Percentiles rank a stretch among this genome's conserved stretches.
phyloP scores from a whole-genome alignment of 225 moss, liverwort and hornwort genomes.

The Antitrichia curtipendula region DNA sequence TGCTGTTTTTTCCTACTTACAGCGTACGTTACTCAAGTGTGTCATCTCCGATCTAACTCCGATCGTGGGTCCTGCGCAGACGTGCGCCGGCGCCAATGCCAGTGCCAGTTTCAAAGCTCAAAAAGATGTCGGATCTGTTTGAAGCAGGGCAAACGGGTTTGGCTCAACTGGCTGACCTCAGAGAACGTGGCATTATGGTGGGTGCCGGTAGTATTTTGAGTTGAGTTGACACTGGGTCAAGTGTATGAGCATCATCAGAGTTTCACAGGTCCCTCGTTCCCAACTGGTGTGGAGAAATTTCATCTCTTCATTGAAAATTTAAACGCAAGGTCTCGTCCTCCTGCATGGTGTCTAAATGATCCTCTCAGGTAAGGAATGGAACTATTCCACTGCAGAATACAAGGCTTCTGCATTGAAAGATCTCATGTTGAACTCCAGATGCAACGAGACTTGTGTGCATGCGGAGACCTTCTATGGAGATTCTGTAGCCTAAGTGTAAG shows the following conservation, averaged over 20 bases:
- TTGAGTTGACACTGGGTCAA: not conserved
- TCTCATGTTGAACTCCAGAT: not conserved
- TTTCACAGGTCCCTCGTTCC: not conserved
- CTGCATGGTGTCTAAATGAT: not conserved
- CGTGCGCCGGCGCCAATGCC: not conserved
- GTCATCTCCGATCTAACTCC: not conserved
- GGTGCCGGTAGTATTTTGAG: not conserved
- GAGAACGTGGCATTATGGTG: conserved; percentile 24
- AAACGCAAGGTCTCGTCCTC: not conserved
- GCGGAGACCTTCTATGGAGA: not conserved
- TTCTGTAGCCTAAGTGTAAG: not conserved
- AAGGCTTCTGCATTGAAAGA: not conserved
- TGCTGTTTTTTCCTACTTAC: not conserved
- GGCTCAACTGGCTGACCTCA: conserved; percentile 33
- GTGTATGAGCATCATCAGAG: not conserved
- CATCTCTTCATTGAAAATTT: conserved; percentile 3
- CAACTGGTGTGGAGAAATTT: not conserved
- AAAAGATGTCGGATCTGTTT: not conserved
- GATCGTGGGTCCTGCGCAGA: not conserved
- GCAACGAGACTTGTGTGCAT: not conserved
- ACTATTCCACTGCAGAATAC: not conserved
- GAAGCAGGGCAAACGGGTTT: conserved; percentile 21
- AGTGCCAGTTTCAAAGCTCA: not conserved
- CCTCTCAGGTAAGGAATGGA: not conserved
- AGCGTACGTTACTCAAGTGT: not conserved